Percentiles rank a stretch among this genome's conserved stretches.
phyloP scores from a whole-genome alignment of 768 basidiomycete genomes.

The Pleurotus platypus region DNA sequence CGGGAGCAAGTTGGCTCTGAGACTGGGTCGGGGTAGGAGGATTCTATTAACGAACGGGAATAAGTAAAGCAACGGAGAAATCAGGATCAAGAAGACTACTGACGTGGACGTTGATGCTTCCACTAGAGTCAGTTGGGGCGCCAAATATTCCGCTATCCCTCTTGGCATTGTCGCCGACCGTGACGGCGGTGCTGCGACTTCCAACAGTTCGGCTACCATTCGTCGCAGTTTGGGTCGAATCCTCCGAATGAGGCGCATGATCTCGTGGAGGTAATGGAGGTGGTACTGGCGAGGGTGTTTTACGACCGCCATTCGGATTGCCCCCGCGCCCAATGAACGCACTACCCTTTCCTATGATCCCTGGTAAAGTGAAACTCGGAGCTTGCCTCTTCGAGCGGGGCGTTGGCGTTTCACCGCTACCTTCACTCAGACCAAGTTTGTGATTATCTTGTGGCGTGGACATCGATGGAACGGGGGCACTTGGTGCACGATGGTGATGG shows the following conservation, averaged over 20 bases:
- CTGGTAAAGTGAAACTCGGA: neutral
- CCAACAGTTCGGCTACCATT: neutral
- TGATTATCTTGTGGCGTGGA: neutral
- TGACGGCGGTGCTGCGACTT: neutral
- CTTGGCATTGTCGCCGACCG: neutral
- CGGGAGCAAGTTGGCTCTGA: neutral
- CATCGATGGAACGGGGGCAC: neutral
- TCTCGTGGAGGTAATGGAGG: conserved; percentile 1
- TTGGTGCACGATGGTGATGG: neutral
- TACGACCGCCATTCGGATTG: neutral
- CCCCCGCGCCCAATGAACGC: neutral
- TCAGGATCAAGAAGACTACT: neutral
- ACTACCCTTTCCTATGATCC: neutral
- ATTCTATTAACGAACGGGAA: neutral
- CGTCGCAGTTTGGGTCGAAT: neutral
- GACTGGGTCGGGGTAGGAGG: neutral
- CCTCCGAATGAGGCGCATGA: neutral
- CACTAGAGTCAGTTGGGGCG: conserved; percentile 4
- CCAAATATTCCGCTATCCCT: conserved; percentile 3
- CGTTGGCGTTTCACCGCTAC: neutral
- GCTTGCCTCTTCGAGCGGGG: conserved; percentile 3
- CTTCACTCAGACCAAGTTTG: neutral
- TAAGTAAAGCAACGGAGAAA: no score
- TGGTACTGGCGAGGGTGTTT: neutral
- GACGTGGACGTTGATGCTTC: conserved; percentile 1